Conservation (phyloP, 2,329 filamentous ascomycete genomes). For the Acarospora socialis region DNA sequence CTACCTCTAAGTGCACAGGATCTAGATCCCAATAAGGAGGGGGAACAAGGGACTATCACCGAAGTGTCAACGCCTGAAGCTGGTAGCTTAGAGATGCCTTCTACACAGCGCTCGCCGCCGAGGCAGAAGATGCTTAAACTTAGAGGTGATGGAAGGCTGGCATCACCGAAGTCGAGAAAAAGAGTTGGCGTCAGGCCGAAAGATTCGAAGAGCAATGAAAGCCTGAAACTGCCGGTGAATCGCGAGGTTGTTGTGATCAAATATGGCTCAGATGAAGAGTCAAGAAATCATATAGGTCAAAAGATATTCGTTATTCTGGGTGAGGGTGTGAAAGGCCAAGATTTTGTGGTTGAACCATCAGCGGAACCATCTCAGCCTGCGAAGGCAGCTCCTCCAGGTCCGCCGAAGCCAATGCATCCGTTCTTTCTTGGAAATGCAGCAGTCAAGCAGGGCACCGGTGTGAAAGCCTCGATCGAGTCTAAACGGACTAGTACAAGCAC, state of each 20-base stretch:
- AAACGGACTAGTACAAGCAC: conserved; percentile 13
- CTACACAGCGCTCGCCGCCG: conserved; percentile 47
- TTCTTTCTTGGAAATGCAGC: conserved; percentile 50
- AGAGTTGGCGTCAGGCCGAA: conserved; percentile 11
- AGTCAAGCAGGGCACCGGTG: conserved; percentile 13
- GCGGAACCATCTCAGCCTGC: conserved; percentile 20
- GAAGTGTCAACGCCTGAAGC: too few relatives aligned
- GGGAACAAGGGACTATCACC: too few relatives aligned
- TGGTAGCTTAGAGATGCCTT: too few relatives aligned
- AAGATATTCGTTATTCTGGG: conserved; percentile 50
- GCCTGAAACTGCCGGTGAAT: conserved; percentile 16
- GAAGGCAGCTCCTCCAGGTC: conserved; percentile 42
- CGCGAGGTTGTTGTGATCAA: conserved; percentile 37
- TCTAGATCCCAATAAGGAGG: too few relatives aligned
- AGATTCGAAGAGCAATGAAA: conserved; percentile 22
- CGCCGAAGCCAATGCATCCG: conserved; percentile 45
- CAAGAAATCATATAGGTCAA: conserved; percentile 37
- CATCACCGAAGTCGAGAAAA: conserved; percentile 21
- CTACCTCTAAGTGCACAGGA: too few relatives aligned
- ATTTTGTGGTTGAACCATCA: conserved; percentile 15
- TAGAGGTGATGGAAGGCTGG: conserved; percentile 30
- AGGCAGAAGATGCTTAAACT: conserved; percentile 36
- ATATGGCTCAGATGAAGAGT: conserved; percentile 41
- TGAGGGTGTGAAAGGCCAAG: conserved; percentile 23
- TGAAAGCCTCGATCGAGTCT: conserved; percentile 21